Percentiles rank a stretch among this genome's conserved stretches.
Conservation (phyloP, 2,329 filamentous ascomycete species). For the Trichoderma lentiforme region DNA sequence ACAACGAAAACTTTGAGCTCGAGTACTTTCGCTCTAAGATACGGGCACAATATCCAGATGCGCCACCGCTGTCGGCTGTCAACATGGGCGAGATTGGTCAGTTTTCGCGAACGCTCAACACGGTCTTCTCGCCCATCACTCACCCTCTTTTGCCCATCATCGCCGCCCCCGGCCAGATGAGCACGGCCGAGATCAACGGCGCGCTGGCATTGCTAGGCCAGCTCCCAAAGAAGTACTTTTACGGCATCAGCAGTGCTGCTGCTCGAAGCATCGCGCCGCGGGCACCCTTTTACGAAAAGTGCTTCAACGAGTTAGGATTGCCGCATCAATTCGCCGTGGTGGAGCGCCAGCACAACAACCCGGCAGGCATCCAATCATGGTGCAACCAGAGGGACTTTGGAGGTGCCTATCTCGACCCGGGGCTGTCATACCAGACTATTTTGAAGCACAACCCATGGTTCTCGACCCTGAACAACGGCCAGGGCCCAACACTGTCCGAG, state of each 20-base stretch:
- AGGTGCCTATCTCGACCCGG: constrained; percentile 76
- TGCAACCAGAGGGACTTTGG: constrained; percentile 74
- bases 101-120: constrained; percentile 78
- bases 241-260: constrained; percentile 70
- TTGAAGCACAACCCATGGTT: constrained; percentile 55
- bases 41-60: constrained; percentile 62
- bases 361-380: constrained; percentile 66
- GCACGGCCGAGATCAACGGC: constrained; percentile 79
- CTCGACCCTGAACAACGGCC: constrained; percentile 46
- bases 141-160: constrained; percentile 81
- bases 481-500: constrained; percentile 63
- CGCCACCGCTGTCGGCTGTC: constrained; percentile 74
- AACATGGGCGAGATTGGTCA: constrained; percentile 89
- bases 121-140: constrained; percentile 83
- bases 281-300: constrained; percentile 82
- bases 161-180: constrained; percentile 81
- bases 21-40: constrained; percentile 84
- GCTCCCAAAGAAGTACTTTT: constrained; percentile 74
- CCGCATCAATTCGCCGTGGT: constrained; percentile 76
- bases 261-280: constrained; percentile 64
- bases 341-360: constrained; percentile 63
- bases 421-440: constrained; percentile 59
- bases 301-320: constrained; percentile 78
- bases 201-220: constrained; percentile 76
- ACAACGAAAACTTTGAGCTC: constrained; percentile 85